Evolutionary conservation across 768 basidiomycete genomes (phyloP).

Genomic region (Suillus brevipes): DNA sequence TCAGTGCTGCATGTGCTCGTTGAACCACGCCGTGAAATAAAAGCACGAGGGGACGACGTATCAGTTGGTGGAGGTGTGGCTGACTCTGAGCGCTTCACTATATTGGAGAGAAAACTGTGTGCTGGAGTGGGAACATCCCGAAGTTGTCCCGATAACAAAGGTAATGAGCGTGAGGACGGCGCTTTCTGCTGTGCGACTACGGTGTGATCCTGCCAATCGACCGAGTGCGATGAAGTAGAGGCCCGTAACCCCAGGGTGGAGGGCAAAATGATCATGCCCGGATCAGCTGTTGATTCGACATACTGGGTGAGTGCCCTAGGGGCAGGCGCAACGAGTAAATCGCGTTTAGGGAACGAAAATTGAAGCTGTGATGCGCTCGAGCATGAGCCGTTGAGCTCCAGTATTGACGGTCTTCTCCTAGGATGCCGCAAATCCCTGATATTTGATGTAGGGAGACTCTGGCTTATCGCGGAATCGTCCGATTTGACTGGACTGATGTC

Average conservation of each 20-base stretch:
- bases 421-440: slow-evolving; percentile 29
- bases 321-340: slow-evolving; percentile 61
- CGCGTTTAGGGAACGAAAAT: slow-evolving; percentile 52
- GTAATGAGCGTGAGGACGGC: slow-evolving; percentile 3
- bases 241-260: slow-evolving; percentile 68
- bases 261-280: slow-evolving; percentile 57
- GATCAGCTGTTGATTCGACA: slow-evolving; percentile 56
- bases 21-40: slow-evolving; percentile 38
- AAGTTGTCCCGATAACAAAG: slow-evolving; percentile 36
- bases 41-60: slow-evolving; percentile 25
- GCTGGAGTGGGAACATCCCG: slow-evolving; percentile 53
- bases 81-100: slow-evolving; percentile 42
- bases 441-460: slow-evolving; percentile 45
- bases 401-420: slow-evolving; percentile 49
- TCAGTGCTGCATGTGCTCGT: slow-evolving; percentile 30
- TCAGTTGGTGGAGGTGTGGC: slow-evolving; percentile 21
- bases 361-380: slow-evolving; percentile 43
- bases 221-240: slow-evolving; percentile 29
- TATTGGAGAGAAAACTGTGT: slow-evolving; percentile 60
- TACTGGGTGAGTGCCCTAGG: slow-evolving; percentile 79
- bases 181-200: slow-evolving; percentile 5
- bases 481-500: slow-evolving; percentile 7
- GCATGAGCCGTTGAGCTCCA: slow-evolving; percentile 34
- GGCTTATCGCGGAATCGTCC: slow-evolving; percentile 37
- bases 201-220: slow-evolving; percentile 13